These are phyloP conservation scores for Xylaria sp. DNA, from an alignment of 2,329 filamentous ascomycete genomes.

Conservation along the genomic window DNA sequence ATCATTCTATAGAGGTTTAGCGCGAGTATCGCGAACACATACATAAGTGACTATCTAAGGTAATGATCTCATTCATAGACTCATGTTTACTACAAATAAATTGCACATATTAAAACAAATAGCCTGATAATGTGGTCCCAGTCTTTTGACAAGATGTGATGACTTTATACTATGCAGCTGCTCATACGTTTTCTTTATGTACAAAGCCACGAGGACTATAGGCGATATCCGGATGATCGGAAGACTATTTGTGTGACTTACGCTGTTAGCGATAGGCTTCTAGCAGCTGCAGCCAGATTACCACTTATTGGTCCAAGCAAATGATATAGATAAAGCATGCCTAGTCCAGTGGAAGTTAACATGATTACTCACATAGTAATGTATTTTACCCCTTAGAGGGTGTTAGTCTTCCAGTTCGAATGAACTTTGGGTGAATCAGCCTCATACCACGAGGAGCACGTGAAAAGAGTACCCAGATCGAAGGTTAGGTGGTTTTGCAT, in stretches of 20 bases:
- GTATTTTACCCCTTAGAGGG: too few species aligned
- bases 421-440: neutral
- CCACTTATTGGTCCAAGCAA: too few species aligned
- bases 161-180: neutral
- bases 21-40: conserved; percentile 34
- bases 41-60: conserved; percentile 41
- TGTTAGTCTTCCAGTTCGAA: too few species aligned
- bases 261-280: neutral
- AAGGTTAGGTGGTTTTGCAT: too few species aligned
- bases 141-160: neutral
- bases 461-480: neutral
- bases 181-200: too few species aligned
- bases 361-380: too few species aligned
- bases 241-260: neutral
- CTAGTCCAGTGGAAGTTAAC: too few species aligned
- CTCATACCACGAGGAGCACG: neutral
- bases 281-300: too few species aligned
- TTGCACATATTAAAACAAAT: neutral
- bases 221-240: neutral
- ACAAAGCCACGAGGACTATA: neutral
- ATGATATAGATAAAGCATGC: too few species aligned
- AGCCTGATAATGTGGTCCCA: neutral
- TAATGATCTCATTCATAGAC: conserved; percentile 46
- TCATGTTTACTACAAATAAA: conserved; percentile 30
- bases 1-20: conserved; percentile 33